Conservation (phyloP, 2,329 filamentous ascomycete species). For the Pseudogymnoascus sp. region DNA sequence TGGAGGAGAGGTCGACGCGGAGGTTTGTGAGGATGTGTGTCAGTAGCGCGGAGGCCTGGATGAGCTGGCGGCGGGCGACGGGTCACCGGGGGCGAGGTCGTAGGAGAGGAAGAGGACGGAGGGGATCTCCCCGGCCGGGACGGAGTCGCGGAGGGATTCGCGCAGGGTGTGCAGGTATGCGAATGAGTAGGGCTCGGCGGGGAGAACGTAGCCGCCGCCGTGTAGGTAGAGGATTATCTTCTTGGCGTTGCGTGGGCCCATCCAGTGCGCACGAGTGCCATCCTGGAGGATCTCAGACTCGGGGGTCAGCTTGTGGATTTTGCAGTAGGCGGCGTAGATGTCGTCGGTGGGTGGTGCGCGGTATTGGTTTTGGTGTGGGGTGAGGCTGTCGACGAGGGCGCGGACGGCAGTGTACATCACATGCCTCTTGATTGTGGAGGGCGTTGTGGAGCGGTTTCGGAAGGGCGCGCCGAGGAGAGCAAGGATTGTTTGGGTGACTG, state of each 20-base stretch:
- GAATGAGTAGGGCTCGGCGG: constrained; percentile 41
- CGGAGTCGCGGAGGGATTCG: not conserved
- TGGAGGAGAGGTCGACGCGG: constrained; percentile 22
- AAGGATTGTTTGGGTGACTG: not conserved
- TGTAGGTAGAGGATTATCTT: constrained; percentile 42
- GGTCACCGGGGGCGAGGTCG: constrained; percentile 39
- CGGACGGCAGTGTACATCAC: constrained; percentile 16
- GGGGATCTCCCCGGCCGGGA: not conserved
- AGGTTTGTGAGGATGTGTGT: constrained; percentile 34
- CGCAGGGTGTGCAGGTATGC: constrained; percentile 34
- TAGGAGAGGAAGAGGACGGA: constrained; percentile 51
- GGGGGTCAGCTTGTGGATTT: constrained; percentile 18
- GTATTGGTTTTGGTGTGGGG: constrained; percentile 15
- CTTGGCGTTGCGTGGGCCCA: constrained; percentile 34
- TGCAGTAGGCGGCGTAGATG: constrained; percentile 22
- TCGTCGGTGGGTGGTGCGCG: constrained; percentile 20
- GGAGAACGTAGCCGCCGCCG: constrained; percentile 50
- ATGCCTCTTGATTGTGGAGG: not conserved
- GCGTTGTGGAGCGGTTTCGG: not conserved
- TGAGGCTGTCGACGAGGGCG: constrained; percentile 17
- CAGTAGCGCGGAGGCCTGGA: constrained; percentile 40
- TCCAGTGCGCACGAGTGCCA: constrained; percentile 41
- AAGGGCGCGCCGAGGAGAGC: not conserved
- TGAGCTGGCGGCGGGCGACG: constrained; percentile 43
- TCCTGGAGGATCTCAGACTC: constrained; percentile 26